Percentiles rank a stretch among this genome's conserved stretches.
These are phyloP conservation scores for Hemerocallis citrina DNA, from an alignment of 106 monocot genomes.

Conservation along the genomic window DNA sequence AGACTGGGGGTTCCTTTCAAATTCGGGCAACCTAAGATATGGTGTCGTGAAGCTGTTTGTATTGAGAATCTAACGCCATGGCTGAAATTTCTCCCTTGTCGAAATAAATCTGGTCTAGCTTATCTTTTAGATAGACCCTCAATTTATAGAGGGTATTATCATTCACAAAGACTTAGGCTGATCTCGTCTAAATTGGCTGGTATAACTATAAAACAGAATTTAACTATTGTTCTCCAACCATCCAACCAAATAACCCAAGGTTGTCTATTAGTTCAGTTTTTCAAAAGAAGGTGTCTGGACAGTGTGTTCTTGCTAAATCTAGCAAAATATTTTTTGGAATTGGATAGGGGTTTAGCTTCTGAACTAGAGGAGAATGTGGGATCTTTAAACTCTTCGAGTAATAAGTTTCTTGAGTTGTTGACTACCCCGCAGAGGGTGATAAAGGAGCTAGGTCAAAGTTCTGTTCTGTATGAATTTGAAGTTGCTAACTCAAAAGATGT, in stretches of 20 bases:
- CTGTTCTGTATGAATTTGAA: conserved; percentile 51
- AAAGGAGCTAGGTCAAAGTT: conserved; percentile 26
- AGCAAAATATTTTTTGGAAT: conserved; percentile 71
- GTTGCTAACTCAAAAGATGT: conserved; percentile 47
- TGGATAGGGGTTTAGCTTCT: conserved; percentile 52
- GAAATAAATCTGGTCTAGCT: conserved; percentile 90
- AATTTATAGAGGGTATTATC: conserved; percentile 82
- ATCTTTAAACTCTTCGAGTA: conserved; percentile 25
- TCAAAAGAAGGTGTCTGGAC: conserved; percentile 40
- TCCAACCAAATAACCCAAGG: too few species aligned
- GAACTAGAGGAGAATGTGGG: conserved; percentile 33
- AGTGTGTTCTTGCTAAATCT: conserved; percentile 62
- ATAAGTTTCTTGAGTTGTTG: conserved; percentile 44
- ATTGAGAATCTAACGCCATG: conserved; percentile 99
- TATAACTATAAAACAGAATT: conserved; percentile 64
- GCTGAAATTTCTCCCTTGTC: conserved; percentile 95
- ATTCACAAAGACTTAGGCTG: conserved; percentile 76
- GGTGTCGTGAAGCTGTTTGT: conserved; percentile 96
- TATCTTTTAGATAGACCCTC: conserved; percentile 80
- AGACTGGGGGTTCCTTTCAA: conserved; percentile 49
- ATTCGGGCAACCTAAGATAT: conserved; percentile 65
- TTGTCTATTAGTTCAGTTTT: conserved; percentile 87
- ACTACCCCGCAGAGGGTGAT: conserved; percentile 36
- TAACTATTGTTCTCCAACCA: conserved; percentile 77
- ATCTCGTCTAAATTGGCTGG: conserved; percentile 37